Conservation (phyloP, 148 eudicot genomes). For the Vaccinium corymbosum region DNA sequence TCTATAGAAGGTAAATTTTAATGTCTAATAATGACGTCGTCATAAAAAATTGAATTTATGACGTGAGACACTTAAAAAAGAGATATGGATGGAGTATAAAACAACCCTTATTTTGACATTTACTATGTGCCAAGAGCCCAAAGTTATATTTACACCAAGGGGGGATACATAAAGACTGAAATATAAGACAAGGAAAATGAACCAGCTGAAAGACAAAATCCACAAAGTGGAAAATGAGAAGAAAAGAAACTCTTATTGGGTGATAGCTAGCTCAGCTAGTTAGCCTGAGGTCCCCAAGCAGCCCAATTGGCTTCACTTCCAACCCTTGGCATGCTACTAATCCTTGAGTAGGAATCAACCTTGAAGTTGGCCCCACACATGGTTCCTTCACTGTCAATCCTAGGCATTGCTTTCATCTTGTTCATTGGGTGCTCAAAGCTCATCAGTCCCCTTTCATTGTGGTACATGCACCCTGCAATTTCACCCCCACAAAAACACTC, state of each 20-base stretch:
- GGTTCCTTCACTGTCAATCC: conserved; percentile 81
- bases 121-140: neutral
- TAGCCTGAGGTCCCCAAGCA: conserved; percentile 30
- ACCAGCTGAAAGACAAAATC: too few relatives aligned
- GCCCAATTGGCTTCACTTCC: conserved; percentile 92
- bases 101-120: neutral
- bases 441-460: conserved; percentile 63
- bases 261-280: neutral
- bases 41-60: neutral
- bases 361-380: conserved; percentile 85
- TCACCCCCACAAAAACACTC: neutral
- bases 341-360: conserved; percentile 61
- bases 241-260: neutral
- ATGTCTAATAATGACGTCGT: too few relatives aligned
- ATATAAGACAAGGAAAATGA: neutral
- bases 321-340: conserved; percentile 67
- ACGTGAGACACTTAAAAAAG: too few relatives aligned
- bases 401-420: conserved; percentile 84
- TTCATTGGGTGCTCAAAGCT: conserved; percentile 86
- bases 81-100: neutral
- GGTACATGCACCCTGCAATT: conserved; percentile 76
- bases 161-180: neutral
- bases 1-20: too few relatives aligned
- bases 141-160: neutral
- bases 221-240: neutral